phyloP scores from a whole-genome alignment of 306 rosid genomes.

The Prunus armeniaca region DNA sequence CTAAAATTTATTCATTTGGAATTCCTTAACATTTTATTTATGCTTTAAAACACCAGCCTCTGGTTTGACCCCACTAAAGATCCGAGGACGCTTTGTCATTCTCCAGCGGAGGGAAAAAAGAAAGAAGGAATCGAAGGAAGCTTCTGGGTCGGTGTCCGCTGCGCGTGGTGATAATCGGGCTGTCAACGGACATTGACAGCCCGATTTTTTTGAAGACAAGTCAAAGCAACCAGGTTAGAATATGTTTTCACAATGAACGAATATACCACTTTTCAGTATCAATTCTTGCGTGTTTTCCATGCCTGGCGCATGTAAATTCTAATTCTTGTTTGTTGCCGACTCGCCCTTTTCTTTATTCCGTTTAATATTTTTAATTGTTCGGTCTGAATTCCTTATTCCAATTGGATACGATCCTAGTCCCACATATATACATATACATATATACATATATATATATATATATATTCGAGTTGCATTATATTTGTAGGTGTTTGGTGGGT shows the following conservation, averaged over 20 bases:
- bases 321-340: not conserved
- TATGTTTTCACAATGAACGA: constrained; percentile 28
- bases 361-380: not conserved
- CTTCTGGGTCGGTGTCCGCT: constrained; percentile 5
- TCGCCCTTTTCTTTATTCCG: not conserved
- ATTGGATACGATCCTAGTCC: constrained; percentile 17
- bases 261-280: constrained; percentile 27
- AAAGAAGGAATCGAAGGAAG: not conserved
- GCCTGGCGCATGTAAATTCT: constrained; percentile 21
- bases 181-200: constrained; percentile 66
- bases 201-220: constrained; percentile 38
- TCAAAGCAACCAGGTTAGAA: constrained; percentile 37
- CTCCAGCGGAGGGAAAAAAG: not conserved
- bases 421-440: not conserved
- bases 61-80: not conserved
- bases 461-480: not conserved
- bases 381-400: constrained; percentile 15
- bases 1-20: too few species aligned
- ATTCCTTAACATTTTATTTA: not conserved
- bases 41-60: not conserved
- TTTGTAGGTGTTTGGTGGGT: not conserved
- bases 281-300: constrained; percentile 29
- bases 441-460: too few species aligned
- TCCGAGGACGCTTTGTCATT: not conserved
- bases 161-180: constrained; percentile 38